Base-by-base conservation (phyloP, 2,329 filamentous ascomycete species). In the Apiospora malaysiana region DNA sequence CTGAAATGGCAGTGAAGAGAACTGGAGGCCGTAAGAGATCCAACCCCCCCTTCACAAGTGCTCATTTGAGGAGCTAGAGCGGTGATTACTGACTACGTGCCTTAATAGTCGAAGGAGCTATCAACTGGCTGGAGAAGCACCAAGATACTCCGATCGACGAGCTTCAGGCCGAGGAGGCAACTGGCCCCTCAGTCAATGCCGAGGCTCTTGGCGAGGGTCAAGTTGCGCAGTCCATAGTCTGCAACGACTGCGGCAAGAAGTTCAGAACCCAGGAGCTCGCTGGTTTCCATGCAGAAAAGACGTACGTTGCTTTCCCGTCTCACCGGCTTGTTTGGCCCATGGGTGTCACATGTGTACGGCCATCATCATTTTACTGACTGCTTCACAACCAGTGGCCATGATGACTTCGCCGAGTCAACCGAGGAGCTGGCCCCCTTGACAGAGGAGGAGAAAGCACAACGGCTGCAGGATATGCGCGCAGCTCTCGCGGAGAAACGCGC, bases 51-150 rank as follows among this genome's bases (percentile, higher is more conserved):
- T 67, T 43, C 46, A 69, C 46, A 68, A 65, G 69, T 56, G 32
- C 12, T 46, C 51, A 21, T 63, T 21, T 37, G 45, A 70, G 32
- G 56, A 40, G 10, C 42, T 45, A 45, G 56, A 10, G 16, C 27
- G 6, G 21, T 14, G 21, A 40, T 40, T 63, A n/a, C 56, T 63
- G 56, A 63, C 56, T 63, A 32, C 27, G 40, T 56, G 10, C 67
- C 14, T 49, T 46, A 8, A 70, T 73, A 95, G 93, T 98, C 66
- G 92, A 96, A 80, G 92, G 91, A 75, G 96, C 96, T 69, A 88
- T 99, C 71, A 93, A 97, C 83, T 99, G 96, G 96, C 89, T 99
- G 1, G 95, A 97, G 80, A 89, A 93, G 76, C 97, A 97, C 79
- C 91, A 97, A 80, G 94, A 97, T 81, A 97, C 93, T 76, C 87